Conservation (phyloP, 176 grass and related monocot genomes). For the Carex scoparia region DNA sequence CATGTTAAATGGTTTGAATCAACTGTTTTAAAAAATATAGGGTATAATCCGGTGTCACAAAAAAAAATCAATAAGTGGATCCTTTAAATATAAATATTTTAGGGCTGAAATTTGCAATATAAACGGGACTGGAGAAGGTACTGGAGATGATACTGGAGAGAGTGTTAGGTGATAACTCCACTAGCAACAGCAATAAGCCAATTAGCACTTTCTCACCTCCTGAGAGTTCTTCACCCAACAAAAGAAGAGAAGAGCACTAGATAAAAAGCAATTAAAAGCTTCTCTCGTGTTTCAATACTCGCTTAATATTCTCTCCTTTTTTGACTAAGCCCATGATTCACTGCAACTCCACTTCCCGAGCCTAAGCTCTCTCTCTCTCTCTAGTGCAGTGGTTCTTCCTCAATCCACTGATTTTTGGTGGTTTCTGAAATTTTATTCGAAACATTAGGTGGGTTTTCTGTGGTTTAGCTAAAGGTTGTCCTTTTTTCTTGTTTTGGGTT, state of each 20-base stretch:
- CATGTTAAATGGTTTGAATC: no score
- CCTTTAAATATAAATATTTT: neutral
- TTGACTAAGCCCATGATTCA: conserved; percentile 22
- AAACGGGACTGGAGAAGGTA: neutral
- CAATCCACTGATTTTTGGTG: conserved; percentile 10
- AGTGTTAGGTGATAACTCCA: neutral
- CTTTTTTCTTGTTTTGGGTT: conserved; percentile 3
- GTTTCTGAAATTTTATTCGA: neutral
- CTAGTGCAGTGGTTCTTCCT: conserved; percentile 22
- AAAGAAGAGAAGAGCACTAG: conserved; percentile 8
- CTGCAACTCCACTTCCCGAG: conserved; percentile 15
- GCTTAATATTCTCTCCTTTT: conserved; percentile 24
- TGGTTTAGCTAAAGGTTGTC: conserved; percentile 20
- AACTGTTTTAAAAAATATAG: no score
- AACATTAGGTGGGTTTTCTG: conserved; percentile 23
- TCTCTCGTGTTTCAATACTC: neutral
- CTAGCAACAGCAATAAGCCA: neutral
- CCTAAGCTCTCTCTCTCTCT: neutral
- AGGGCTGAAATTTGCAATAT: neutral
- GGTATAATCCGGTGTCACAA: no score
- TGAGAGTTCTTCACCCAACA: neutral
- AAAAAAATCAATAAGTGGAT: no score
- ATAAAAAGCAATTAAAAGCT: conserved; percentile 25
- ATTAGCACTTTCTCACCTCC: neutral
- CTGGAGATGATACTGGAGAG: neutral